A percentile compares a stretch with the other conserved stretches of the same genome.
phyloP scores from a whole-genome alignment of 2,329 filamentous ascomycete species.

The Geosmithia putterillii region DNA sequence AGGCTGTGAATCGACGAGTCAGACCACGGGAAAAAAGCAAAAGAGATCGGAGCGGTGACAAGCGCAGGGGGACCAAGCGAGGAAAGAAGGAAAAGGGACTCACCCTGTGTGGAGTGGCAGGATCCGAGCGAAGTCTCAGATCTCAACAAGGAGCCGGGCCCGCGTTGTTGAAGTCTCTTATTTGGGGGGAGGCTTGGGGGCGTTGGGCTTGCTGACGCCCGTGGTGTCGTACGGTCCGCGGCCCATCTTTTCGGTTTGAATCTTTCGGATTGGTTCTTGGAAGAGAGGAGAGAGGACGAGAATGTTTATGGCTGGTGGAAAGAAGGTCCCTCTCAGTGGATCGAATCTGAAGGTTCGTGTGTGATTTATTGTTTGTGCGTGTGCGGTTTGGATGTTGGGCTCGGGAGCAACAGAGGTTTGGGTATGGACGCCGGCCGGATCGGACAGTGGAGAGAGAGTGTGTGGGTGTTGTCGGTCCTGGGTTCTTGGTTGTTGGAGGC shows the following conservation, averaged over 20 bases:
- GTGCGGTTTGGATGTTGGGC: background rate
- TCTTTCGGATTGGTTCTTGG: slow-evolving; percentile 5
- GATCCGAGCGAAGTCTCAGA: background rate
- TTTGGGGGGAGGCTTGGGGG: slow-evolving; percentile 19
- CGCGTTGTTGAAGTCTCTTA: background rate
- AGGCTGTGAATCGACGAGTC: background rate
- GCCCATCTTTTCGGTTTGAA: slow-evolving; percentile 14
- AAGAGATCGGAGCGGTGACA: background rate
- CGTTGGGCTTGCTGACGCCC: slow-evolving; percentile 20
- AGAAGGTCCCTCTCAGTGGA: too few species aligned
- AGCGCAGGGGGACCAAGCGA: too few species aligned
- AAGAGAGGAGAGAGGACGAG: background rate
- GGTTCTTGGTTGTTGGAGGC: too few species aligned
- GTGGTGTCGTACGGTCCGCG: slow-evolving; percentile 25
- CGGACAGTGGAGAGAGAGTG: background rate
- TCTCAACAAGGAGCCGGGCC: background rate
- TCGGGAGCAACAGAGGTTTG: background rate
- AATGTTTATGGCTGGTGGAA: background rate
- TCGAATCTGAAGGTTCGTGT: background rate
- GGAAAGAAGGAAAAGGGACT: background rate
- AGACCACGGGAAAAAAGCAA: background rate
- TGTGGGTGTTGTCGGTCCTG: too few species aligned
- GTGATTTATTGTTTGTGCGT: background rate
- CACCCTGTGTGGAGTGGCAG: background rate
- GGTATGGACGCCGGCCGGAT: background rate